Evolutionary conservation across 495 filamentous ascomycete species (phyloP), one percentile per base, ranked within the genome.

Genomic region (Aspergillus nidulans): DNA sequence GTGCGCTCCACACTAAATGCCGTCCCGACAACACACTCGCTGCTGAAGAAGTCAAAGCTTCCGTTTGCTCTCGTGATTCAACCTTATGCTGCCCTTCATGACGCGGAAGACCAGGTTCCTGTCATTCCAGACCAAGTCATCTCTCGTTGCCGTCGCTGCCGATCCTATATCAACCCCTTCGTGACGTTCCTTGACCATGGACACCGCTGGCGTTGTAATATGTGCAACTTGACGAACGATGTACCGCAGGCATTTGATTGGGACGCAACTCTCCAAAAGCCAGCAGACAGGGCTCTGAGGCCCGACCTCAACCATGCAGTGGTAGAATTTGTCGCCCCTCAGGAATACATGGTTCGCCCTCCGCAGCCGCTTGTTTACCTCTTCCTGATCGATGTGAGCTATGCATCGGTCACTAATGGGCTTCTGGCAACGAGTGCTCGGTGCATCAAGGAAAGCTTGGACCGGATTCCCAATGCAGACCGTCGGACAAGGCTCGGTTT

Each of bases 331-430:
- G 87, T 98, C 55, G 94, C 94, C 6, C 94, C 94, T 12, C 95
- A 97, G 71, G 94, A 98, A 74, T 98, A 98, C 67, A 98, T 98
- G 94, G 95, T 98, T 26, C 87, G 94, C 19, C 92, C 94, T 51
- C 94, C 94, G 2, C 94, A 98, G 66, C 95, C 94, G 16, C 79
- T 98, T 10, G 92, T 97, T n/a, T 98, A 98, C 62, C 82, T 97
- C 15, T 98, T 98, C 81, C 77, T 97, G 55, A 89, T 98, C 65
- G 94, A 98, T 64, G 95, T 97, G 56, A 96, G 91, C 77, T 95
- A 92, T 60, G 83, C 90, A 8, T 84, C 94, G 21, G 90, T 98
- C 30, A 89, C 88, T 25, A 95, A 83, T 57, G 95, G 95, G 53
- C 87, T 98, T n/a, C 77, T 97, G 53, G 94, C 95, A 34, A 97